phyloP scores from a whole-genome alignment of 2,329 filamentous ascomycete genomes.

The Chrysoporthe austroafricana region DNA sequence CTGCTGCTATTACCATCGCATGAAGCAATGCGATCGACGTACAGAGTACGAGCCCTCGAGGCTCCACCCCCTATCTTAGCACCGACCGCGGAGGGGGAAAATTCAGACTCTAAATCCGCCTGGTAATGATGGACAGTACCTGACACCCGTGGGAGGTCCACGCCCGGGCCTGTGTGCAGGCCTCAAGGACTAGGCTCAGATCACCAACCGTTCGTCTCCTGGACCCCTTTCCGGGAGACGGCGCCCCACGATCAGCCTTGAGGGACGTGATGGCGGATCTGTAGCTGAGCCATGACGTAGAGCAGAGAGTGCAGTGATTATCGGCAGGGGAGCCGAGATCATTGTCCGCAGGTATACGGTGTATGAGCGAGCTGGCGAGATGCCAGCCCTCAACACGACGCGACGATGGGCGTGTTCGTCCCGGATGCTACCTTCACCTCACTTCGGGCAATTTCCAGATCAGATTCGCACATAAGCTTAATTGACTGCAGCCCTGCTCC shows the following conservation, averaged over 20 bases:
- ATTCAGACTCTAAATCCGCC: neutral
- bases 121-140: neutral
- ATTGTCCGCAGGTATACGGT: neutral
- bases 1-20: neutral
- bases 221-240: constrained; percentile 3
- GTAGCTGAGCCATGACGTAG: constrained; percentile 3
- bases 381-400: neutral
- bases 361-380: neutral
- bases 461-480: constrained; percentile 2
- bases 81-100: neutral
- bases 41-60: neutral
- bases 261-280: neutral
- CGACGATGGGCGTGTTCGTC: neutral
- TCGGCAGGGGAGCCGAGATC: neutral
- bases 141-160: neutral
- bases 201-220: neutral
- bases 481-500: neutral
- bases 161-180: neutral
- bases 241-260: neutral
- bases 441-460: neutral
- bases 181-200: neutral
- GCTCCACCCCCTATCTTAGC: constrained; percentile 15
- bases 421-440: neutral
- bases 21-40: neutral
- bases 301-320: neutral